phyloP scores from a whole-genome alignment of 2,329 filamentous ascomycete genomes.

The Zarea fungicola region DNA sequence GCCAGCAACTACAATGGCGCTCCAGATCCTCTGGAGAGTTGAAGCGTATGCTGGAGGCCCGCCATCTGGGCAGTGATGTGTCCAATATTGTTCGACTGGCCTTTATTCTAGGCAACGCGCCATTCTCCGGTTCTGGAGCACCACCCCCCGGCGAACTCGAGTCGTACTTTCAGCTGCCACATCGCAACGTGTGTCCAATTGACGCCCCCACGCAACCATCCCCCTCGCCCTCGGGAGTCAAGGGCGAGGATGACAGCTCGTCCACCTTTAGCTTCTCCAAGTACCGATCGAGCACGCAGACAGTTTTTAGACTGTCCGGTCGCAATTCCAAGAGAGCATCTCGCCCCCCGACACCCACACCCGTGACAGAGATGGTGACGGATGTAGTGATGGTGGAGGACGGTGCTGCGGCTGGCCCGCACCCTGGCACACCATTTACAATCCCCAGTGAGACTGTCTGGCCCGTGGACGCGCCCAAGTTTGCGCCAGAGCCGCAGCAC shows the following conservation, averaged over 20 bases:
- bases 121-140: slow-evolving; percentile 31
- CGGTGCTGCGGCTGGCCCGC: slow-evolving; percentile 27
- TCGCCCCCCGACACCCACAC: slow-evolving; percentile 30
- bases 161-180: slow-evolving; percentile 33
- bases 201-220: slow-evolving; percentile 25
- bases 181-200: slow-evolving; percentile 31
- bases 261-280: slow-evolving; percentile 24
- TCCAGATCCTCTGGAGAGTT: slow-evolving; percentile 38
- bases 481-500: slow-evolving; percentile 29
- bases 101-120: slow-evolving; percentile 38
- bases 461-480: slow-evolving; percentile 35
- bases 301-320: slow-evolving; percentile 27
- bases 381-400: slow-evolving; percentile 32
- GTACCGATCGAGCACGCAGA: slow-evolving; percentile 24
- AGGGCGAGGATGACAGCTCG: slow-evolving; percentile 24
- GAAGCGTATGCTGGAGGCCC: slow-evolving; percentile 40
- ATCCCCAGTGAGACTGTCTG: slow-evolving; percentile 34
- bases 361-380: slow-evolving; percentile 18
- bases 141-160: slow-evolving; percentile 36
- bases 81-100: slow-evolving; percentile 38
- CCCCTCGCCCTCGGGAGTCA: slow-evolving; percentile 17
- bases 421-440: slow-evolving; percentile 36
- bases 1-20: slow-evolving; percentile 35
- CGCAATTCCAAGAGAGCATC: slow-evolving; percentile 32
- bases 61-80: slow-evolving; percentile 37